A percentile compares a stretch with the other conserved stretches of the same genome.
Conservation (phyloP, 2,329 filamentous ascomycete species). For the Macrophomina tecta region DNA sequence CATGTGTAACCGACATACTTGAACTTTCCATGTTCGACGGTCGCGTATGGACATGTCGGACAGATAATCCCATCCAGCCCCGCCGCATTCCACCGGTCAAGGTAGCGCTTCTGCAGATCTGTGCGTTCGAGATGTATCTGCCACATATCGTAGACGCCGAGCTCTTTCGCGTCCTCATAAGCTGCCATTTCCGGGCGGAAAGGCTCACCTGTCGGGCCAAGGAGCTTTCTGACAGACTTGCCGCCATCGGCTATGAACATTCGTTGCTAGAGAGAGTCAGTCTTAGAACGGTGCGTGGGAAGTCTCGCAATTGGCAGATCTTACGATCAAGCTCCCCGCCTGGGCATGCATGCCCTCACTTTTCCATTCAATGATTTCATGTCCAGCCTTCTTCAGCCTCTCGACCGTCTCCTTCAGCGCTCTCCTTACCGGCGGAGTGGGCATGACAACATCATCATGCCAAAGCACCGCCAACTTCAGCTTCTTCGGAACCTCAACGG, state of each 20-base stretch:
- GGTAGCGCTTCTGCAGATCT: slow-evolving; percentile 49
- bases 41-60: slow-evolving; percentile 42
- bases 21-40: slow-evolving; percentile 32
- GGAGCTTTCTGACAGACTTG: slow-evolving; percentile 50
- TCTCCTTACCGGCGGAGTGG: slow-evolving; percentile 48
- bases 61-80: slow-evolving; percentile 54
- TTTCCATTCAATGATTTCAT: slow-evolving; percentile 64
- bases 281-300: neutral
- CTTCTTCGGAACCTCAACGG: slow-evolving; percentile 51
- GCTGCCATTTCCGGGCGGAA: slow-evolving; percentile 56
- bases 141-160: slow-evolving; percentile 56
- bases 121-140: slow-evolving; percentile 56
- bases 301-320: neutral
- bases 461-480: slow-evolving; percentile 61
- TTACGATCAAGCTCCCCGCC: slow-evolving; percentile 23
- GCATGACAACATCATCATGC: slow-evolving; percentile 44
- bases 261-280: slow-evolving; percentile 26
- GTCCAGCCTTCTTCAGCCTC: slow-evolving; percentile 57
- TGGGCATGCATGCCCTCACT: slow-evolving; percentile 23
- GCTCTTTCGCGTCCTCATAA: slow-evolving; percentile 52
- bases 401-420: slow-evolving; percentile 62
- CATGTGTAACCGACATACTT: slow-evolving; percentile 50
- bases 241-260: slow-evolving; percentile 61
- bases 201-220: slow-evolving; percentile 51
- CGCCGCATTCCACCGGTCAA: slow-evolving; percentile 52